Evolutionary conservation across 2,329 filamentous ascomycete species (phyloP).

Genomic region (Fulvia fulva): DNA sequence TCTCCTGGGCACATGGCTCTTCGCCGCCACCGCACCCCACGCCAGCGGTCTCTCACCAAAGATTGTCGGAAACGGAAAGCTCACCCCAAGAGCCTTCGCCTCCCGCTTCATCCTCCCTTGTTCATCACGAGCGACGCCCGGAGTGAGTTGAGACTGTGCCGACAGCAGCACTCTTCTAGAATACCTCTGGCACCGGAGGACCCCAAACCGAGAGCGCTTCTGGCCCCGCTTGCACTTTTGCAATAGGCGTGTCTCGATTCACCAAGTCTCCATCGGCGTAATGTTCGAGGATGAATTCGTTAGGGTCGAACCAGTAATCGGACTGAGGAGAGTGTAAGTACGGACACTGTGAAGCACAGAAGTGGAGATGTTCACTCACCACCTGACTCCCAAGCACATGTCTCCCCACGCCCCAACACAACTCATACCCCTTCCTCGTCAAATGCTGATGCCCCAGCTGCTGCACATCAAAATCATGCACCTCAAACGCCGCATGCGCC

Average conservation of each 20-base stretch:
- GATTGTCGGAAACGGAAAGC: slow-evolving; percentile 62
- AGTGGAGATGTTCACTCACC: no score
- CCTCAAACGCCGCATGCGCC: no score
- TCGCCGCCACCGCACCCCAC: slow-evolving; percentile 56
- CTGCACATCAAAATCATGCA: no score
- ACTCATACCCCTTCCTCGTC: no score
- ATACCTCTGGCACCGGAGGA: slow-evolving; percentile 22
- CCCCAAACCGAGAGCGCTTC: no score
- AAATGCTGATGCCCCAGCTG: no score
- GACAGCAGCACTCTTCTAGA: no score
- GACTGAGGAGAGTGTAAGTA: slow-evolving; percentile 38
- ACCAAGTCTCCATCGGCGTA: slow-evolving; percentile 68
- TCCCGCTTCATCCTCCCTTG: slow-evolving; percentile 36
- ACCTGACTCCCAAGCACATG: no score
- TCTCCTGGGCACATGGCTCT: slow-evolving; percentile 49
- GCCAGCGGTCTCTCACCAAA: slow-evolving; percentile 55
- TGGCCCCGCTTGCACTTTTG: no score
- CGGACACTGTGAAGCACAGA: no score
- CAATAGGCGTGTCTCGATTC: slow-evolving; percentile 31
- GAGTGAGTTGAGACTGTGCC: no score
- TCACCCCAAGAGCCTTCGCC: slow-evolving; percentile 49
- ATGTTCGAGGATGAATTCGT: slow-evolving; percentile 50
- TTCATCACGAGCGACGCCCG: slow-evolving; percentile 44
- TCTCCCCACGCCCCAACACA: no score
- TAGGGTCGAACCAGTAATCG: slow-evolving; percentile 57